These are phyloP conservation scores for Tolypocladium ovalisporum DNA, from an alignment of 2,329 filamentous ascomycete genomes.

Conservation along the genomic window DNA sequence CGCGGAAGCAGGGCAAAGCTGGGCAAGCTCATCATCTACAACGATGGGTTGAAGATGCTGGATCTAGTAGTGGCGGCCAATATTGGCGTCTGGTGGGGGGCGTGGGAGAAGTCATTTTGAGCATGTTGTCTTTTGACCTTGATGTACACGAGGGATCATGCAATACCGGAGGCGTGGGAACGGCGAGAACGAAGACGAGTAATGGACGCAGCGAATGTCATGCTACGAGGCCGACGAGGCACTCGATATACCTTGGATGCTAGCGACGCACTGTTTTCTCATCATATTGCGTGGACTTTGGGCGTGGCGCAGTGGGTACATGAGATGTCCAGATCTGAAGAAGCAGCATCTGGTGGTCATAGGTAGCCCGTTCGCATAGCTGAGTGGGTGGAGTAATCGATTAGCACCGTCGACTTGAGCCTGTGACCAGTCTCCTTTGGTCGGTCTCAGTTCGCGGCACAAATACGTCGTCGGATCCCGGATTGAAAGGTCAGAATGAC, in stretches of 20 bases:
- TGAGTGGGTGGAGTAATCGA: background rate
- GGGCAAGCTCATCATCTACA: slow-evolving; percentile 81
- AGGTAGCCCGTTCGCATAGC: background rate
- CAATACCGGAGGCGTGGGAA: background rate
- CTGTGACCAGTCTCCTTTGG: background rate
- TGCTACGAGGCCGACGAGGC: background rate
- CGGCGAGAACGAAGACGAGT: background rate
- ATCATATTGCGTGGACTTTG: background rate
- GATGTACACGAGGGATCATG: background rate
- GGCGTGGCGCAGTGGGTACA: background rate
- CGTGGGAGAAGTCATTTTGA: slow-evolving; percentile 54
- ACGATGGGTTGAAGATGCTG: slow-evolving; percentile 90
- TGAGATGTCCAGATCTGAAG: background rate
- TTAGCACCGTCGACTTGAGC: background rate
- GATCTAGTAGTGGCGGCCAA: slow-evolving; percentile 87
- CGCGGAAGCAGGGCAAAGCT: slow-evolving; percentile 82
- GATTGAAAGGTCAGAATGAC: background rate
- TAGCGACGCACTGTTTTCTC: background rate
- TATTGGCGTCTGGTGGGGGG: slow-evolving; percentile 86
- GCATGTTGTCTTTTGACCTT: background rate
- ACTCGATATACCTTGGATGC: background rate
- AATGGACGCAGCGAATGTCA: background rate
- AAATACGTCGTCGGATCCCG: too few relatives aligned
- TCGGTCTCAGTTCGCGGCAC: background rate
- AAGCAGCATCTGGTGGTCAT: too few relatives aligned